Evolutionary conservation across 192 early-diverging fungal species (phyloP).

Genomic region (Geranomyces variabilis): DNA sequence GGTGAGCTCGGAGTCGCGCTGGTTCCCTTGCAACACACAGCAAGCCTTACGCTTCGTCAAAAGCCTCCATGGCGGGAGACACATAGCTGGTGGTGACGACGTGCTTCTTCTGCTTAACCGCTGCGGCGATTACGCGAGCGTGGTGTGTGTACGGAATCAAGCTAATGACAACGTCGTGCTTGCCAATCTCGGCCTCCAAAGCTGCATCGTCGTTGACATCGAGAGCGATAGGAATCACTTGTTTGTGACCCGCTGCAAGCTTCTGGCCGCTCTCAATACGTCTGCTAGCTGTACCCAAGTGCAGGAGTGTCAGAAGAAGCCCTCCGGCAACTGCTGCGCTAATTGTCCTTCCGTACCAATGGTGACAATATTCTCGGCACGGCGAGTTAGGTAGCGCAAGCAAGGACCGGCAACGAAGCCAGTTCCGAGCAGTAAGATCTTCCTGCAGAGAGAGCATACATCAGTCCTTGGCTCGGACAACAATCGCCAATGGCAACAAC

Average conservation of each 20-base stretch:
- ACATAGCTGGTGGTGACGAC: constrained; percentile 97
- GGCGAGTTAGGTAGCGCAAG: constrained; percentile 88
- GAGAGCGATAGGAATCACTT: constrained; percentile 48
- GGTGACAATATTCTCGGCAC: constrained; percentile 86
- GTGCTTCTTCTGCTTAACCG: constrained; percentile 83
- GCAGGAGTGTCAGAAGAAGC: neutral
- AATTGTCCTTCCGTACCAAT: constrained; percentile 63
- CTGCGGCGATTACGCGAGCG: constrained; percentile 71
- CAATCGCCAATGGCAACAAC: too few relatives aligned
- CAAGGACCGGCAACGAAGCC: constrained; percentile 97
- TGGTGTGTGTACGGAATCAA: constrained; percentile 77
- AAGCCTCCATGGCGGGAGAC: constrained; percentile 82
- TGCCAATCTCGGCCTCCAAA: constrained; percentile 49
- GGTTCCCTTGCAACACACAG: neutral
- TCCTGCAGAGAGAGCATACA: neutral
- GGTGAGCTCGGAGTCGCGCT: neutral
- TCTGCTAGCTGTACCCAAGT: constrained; percentile 66
- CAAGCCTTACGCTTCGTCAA: constrained; percentile 64
- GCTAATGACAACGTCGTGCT: constrained; percentile 65
- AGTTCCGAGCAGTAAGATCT: constrained; percentile 89
- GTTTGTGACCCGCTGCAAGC: constrained; percentile 54
- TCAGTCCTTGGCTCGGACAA: too few relatives aligned
- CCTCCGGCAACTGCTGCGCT: neutral
- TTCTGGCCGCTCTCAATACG: constrained; percentile 73
- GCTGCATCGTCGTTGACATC: constrained; percentile 57